A percentile compares a stretch with the other conserved stretches of the same genome.
Evolutionary conservation across 23 red algal species (phyloP).

Genomic region (Gracilaria caudata): DNA sequence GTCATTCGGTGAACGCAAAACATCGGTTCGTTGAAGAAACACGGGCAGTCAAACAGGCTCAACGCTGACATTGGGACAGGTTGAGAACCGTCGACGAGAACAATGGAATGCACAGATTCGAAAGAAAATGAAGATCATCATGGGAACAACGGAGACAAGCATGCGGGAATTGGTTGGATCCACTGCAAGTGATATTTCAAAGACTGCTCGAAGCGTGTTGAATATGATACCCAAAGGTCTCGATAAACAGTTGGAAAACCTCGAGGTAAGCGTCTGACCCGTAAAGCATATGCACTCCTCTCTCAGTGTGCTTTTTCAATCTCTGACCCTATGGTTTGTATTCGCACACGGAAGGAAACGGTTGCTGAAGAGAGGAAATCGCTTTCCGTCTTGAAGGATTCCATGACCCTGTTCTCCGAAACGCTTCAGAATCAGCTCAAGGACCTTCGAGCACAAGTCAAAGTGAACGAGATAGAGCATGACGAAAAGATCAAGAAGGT

Average conservation of each 20-base stretch:
- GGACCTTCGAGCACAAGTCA: not conserved
- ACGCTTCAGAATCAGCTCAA: not conserved
- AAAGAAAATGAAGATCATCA: constrained; percentile 21
- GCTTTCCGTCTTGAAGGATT: not conserved
- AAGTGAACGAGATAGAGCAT: too few relatives aligned
- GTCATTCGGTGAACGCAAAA: not conserved
- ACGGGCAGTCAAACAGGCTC: not conserved
- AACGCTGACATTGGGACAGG: not conserved
- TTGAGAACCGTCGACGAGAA: not conserved
- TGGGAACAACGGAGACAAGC: not conserved
- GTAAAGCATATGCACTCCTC: not conserved
- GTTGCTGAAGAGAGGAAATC: not conserved
- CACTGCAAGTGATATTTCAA: constrained; percentile 7
- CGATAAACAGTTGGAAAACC: constrained; percentile 1
- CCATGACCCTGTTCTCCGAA: not conserved
- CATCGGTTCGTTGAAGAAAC: not conserved
- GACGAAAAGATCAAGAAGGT: not conserved
- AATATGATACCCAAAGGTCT: not conserved
- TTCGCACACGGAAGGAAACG: not conserved
- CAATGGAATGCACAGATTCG: not conserved
- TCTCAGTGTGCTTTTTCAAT: not conserved
- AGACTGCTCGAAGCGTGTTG: not conserved
- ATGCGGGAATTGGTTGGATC: constrained; percentile 17
- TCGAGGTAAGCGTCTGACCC: not conserved
- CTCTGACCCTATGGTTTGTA: not conserved